These are phyloP conservation scores for Globisporangium heterothallicum DNA, from an alignment of 352 stramenopile species.

Conservation along the genomic window DNA sequence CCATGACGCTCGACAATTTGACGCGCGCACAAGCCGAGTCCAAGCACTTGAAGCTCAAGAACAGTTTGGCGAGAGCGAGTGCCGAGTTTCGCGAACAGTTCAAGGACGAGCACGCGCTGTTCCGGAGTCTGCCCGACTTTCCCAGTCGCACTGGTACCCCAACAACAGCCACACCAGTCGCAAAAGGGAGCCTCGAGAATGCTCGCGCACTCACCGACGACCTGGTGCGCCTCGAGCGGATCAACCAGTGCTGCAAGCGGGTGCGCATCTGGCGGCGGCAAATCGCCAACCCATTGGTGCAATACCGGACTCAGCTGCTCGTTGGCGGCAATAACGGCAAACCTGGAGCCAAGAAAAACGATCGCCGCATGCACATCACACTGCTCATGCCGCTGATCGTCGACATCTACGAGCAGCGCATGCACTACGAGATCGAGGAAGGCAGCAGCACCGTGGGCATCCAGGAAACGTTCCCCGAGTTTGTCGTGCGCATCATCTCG, in stretches of 20 bases:
- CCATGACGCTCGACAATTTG: slow-evolving; percentile 65
- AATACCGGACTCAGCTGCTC: slow-evolving; percentile 50
- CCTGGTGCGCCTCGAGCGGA: slow-evolving; percentile 44
- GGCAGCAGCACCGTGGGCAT: slow-evolving; percentile 17
- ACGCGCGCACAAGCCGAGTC: slow-evolving; percentile 51
- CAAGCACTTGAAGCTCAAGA: slow-evolving; percentile 49
- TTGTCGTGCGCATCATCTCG: slow-evolving; percentile 52
- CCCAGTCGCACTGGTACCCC: slow-evolving; percentile 8
- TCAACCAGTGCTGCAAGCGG: slow-evolving; percentile 71
- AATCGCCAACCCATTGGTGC: slow-evolving; percentile 56
- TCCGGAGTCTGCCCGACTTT: slow-evolving; percentile 27
- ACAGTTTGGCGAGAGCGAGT: slow-evolving; percentile 39
- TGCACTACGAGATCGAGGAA: slow-evolving; percentile 36
- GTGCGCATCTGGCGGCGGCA: slow-evolving; percentile 63
- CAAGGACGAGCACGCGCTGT: slow-evolving; percentile 37
- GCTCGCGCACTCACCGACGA: slow-evolving; percentile 23
- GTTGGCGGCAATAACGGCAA: slow-evolving; percentile 11
- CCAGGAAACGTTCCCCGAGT: slow-evolving; percentile 64
- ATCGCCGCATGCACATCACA: slow-evolving; percentile 66
- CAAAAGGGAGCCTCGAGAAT: background rate
- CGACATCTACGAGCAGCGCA: slow-evolving; percentile 67
- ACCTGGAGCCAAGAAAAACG: slow-evolving; percentile 37
- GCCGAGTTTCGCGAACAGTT: slow-evolving; percentile 49
- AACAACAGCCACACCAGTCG: background rate
- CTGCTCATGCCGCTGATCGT: slow-evolving; percentile 64